These are phyloP conservation scores for Vitis rupestris DNA, from an alignment of 164 flowering plant species.

Conservation along the genomic window DNA sequence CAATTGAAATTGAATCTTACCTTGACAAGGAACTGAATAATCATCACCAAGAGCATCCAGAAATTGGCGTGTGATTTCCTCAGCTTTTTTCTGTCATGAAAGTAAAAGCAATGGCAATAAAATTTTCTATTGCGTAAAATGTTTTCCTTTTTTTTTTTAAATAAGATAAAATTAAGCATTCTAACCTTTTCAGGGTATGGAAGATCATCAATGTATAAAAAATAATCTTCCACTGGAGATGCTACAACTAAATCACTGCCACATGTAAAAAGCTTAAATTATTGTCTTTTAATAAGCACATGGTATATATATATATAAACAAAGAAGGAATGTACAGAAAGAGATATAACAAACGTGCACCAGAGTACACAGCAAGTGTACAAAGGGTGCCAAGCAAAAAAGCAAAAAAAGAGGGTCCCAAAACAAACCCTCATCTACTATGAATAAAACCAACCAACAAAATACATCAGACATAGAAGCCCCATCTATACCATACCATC, in stretches of 20 bases:
- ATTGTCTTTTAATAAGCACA: too few species aligned
- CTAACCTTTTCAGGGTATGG: slow-evolving; percentile 63
- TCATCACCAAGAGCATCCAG: slow-evolving; percentile 92
- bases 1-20: slow-evolving; percentile 29
- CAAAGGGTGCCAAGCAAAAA: too few species aligned
- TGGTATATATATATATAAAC: too few species aligned
- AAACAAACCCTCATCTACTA: too few species aligned
- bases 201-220: slow-evolving; percentile 85
- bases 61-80: slow-evolving; percentile 54
- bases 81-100: slow-evolving; percentile 62
- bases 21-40: slow-evolving; percentile 84
- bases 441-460: too few species aligned
- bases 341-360: too few species aligned
- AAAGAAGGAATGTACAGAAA: too few species aligned
- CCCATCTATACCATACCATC: not conserved
- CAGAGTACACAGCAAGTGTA: too few species aligned
- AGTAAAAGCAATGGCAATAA: slow-evolving; percentile 1
- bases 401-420: not conserved
- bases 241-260: slow-evolving; percentile 89
- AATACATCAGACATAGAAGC: too few species aligned
- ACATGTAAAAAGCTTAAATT: not conserved
- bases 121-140: not conserved
- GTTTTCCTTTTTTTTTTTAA: not conserved
- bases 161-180: not conserved
- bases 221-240: slow-evolving; percentile 97